These are phyloP conservation scores for Crithidia fasciculata DNA, from an alignment of 208 protist genomes.

Conservation along the genomic window DNA sequence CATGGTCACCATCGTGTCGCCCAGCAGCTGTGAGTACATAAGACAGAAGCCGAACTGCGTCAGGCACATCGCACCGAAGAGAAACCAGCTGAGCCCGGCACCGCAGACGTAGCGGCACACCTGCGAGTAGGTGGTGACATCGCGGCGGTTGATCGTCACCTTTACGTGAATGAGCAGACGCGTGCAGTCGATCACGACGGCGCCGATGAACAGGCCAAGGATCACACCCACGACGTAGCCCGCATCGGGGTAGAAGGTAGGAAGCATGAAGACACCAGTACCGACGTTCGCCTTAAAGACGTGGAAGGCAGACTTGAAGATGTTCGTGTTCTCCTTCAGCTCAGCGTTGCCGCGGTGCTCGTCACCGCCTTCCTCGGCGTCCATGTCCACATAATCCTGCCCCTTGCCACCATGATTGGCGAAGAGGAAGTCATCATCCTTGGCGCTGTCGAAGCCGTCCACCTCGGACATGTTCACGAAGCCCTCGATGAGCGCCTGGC, in stretches of 20 bases:
- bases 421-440: conserved; percentile 21
- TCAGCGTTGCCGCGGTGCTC: conserved; percentile 19
- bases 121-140: conserved; percentile 74
- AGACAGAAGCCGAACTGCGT: conserved; percentile 90
- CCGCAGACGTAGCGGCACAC: conserved; percentile 72
- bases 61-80: conserved; percentile 67
- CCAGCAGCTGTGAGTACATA: conserved; percentile 78
- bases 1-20: conserved; percentile 55
- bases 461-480: conserved; percentile 49
- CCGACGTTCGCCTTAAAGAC: conserved; percentile 92
- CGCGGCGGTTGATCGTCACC: conserved; percentile 60
- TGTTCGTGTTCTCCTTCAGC: conserved; percentile 67
- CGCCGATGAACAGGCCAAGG: conserved; percentile 53
- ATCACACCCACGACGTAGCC: conserved; percentile 64
- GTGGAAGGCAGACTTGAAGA: conserved; percentile 79
- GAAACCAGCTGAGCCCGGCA: conserved; percentile 51
- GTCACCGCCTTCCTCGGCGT: conserved; percentile 31
- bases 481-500: conserved; percentile 39
- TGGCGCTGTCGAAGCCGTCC: conserved; percentile 15
- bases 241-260: conserved; percentile 78
- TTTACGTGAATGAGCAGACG: conserved; percentile 68
- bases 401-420: conserved; percentile 8
- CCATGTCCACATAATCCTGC: conserved; percentile 48
- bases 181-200: conserved; percentile 75
- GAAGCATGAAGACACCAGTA: conserved; percentile 81